Evolutionary conservation across 352 stramenopile genomes (phyloP).

Genomic region (Pythium volutum): DNA sequence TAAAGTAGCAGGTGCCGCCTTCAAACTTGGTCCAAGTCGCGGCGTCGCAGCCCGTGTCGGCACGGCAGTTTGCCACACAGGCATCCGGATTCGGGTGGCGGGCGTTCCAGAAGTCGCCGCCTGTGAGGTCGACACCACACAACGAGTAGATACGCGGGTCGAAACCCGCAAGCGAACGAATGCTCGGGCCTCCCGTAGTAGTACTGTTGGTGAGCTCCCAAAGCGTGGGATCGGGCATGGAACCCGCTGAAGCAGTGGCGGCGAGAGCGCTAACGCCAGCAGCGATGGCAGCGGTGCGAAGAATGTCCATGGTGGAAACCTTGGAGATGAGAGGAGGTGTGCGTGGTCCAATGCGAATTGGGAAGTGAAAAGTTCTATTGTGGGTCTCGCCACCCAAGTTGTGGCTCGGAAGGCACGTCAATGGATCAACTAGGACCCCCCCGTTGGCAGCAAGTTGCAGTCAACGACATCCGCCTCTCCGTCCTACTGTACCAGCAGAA

Average conservation of each 20-base stretch:
- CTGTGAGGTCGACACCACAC: background rate
- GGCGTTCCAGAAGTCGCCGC: background rate
- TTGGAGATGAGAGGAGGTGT: no score
- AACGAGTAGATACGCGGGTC: background rate
- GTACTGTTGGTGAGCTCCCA: background rate
- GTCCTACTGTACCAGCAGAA: no score
- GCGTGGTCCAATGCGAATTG: no score
- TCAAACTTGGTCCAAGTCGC: slow-evolving; percentile 4
- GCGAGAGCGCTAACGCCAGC: background rate
- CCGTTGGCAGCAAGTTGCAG: no score
- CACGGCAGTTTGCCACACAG: background rate
- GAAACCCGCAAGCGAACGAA: background rate
- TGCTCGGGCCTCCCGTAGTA: no score
- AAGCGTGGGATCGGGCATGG: background rate
- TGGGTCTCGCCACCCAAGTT: no score
- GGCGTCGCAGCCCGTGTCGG: background rate
- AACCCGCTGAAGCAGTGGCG: background rate
- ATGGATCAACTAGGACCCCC: no score
- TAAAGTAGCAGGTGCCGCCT: slow-evolving; percentile 13
- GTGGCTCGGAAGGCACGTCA: no score
- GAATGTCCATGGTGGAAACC: background rate
- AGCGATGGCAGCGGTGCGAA: background rate
- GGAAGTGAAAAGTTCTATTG: no score
- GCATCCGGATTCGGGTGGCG: background rate
- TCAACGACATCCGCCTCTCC: no score